Evolutionary conservation across 2,329 filamentous ascomycete species (phyloP).

Genomic region (Ceratocystis colombiana): DNA sequence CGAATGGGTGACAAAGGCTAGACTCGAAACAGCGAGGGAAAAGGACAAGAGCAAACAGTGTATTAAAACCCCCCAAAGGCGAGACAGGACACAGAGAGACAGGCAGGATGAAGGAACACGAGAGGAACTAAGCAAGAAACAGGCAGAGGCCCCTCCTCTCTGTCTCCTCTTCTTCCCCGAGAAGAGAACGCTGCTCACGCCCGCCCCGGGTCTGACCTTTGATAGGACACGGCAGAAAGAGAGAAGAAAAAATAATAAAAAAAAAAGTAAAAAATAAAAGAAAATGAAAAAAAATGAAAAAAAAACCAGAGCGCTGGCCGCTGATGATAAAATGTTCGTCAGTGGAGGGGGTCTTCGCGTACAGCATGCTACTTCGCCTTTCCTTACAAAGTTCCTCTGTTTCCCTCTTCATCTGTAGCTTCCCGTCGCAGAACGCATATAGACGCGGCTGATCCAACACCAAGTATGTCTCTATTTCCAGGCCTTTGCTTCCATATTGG

Average conservation of each 20-base stretch:
- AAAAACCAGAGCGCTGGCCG: not conserved
- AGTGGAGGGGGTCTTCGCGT: no score
- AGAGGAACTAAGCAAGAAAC: constrained; percentile 11
- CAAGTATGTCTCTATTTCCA: no score
- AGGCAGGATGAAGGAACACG: constrained; percentile 13
- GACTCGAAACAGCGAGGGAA: constrained; percentile 10
- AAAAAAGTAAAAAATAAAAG: not conserved
- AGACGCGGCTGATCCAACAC: no score
- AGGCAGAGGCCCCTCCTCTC: not conserved
- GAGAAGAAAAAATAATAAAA: not conserved
- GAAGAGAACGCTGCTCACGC: constrained; percentile 10
- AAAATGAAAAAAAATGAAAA: not conserved
- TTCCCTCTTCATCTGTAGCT: no score
- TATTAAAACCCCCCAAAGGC: no score
- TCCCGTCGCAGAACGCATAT: no score
- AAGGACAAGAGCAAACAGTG: not conserved
- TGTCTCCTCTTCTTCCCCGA: not conserved
- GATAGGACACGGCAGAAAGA: not conserved
- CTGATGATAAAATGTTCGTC: not conserved
- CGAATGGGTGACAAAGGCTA: constrained; percentile 2
- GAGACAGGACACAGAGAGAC: not conserved
- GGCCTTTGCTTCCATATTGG: not conserved
- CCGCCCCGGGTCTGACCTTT: constrained; percentile 16
- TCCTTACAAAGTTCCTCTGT: no score
- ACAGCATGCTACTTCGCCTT: no score